A percentile compares a stretch with the other conserved stretches of the same genome.
These are phyloP conservation scores for Abrus precatorius DNA, from an alignment of 306 rosid species.

Conservation along the genomic window DNA sequence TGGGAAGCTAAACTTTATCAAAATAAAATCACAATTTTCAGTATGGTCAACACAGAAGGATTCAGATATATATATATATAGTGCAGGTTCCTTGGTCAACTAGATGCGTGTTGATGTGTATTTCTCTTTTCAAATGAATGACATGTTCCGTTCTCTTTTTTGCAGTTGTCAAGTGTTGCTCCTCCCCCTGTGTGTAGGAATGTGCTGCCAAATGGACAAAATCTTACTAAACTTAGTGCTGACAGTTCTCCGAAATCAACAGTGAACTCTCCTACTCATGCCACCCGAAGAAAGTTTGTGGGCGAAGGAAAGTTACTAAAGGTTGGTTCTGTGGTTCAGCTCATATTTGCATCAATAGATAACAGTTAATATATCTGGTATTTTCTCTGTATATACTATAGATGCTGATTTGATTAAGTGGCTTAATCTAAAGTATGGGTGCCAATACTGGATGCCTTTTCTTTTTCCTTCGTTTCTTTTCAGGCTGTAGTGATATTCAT, in stretches of 20 bases:
- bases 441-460: conserved; percentile 18
- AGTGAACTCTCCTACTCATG: conserved; percentile 78
- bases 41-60: conserved; percentile 16
- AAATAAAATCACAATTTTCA: conserved; percentile 14
- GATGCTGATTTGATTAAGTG: conserved; percentile 22
- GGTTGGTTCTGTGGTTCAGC: conserved; percentile 58
- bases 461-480: neutral
- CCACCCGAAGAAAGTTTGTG: conserved; percentile 92
- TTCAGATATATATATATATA: conserved; percentile 1
- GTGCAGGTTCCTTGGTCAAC: conserved; percentile 15
- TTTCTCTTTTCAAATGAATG: neutral
- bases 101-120: conserved; percentile 13
- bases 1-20: conserved; percentile 7
- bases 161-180: conserved; percentile 85
- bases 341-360: conserved; percentile 34
- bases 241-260: conserved; percentile 86
- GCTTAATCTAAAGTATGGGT: conserved; percentile 23
- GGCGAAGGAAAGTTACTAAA: conserved; percentile 94
- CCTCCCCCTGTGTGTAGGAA: conserved; percentile 92
- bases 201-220: conserved; percentile 72
- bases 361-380: neutral
- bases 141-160: conserved; percentile 41
- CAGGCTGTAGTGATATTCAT: conserved; percentile 2
- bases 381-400: neutral
- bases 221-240: conserved; percentile 59